A percentile compares a stretch with the other conserved stretches of the same genome.
Conservation (phyloP, 257 asterid species). For the Solanum sitiens region DNA sequence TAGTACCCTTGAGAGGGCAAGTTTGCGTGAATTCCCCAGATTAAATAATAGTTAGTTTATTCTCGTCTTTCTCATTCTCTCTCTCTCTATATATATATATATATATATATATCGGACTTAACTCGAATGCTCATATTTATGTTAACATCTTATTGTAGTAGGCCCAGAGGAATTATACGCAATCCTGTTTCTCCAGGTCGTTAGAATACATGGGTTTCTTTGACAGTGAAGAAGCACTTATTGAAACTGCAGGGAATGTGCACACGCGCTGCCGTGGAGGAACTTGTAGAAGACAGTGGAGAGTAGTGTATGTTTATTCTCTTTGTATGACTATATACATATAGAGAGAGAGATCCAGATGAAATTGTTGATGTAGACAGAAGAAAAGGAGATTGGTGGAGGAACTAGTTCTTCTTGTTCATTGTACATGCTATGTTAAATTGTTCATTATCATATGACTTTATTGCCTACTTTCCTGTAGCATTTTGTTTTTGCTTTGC, state of each 20-base stretch:
- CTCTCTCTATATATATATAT: too few species aligned
- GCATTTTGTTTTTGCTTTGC: not conserved
- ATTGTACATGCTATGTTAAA: slow-evolving; percentile 15
- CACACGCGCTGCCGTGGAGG: slow-evolving; percentile 39
- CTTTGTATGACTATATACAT: not conserved
- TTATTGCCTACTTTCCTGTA: not conserved
- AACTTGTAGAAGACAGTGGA: slow-evolving; percentile 23
- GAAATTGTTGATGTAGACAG: not conserved
- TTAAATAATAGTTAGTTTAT: slow-evolving; percentile 16
- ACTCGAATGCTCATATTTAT: not conserved
- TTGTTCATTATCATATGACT: not conserved
- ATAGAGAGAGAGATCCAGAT: not conserved
- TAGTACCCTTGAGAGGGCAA: slow-evolving; percentile 27
- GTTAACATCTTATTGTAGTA: slow-evolving; percentile 9
- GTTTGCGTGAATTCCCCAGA: slow-evolving; percentile 14
- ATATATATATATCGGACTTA: not conserved
- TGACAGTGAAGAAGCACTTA: slow-evolving; percentile 36
- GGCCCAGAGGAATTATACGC: slow-evolving; percentile 37
- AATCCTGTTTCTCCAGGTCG: slow-evolving; percentile 17
- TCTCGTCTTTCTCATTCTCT: not conserved
- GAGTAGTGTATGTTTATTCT: slow-evolving; percentile 6
- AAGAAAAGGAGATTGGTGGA: not conserved
- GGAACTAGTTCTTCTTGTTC: slow-evolving; percentile 1
- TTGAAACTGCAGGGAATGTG: slow-evolving; percentile 35
- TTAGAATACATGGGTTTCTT: slow-evolving; percentile 39